Evolutionary conservation across 2,329 filamentous ascomycete genomes (phyloP), one percentile per base, ranked within the genome.

Genomic region (Claviceps paspali): DNA sequence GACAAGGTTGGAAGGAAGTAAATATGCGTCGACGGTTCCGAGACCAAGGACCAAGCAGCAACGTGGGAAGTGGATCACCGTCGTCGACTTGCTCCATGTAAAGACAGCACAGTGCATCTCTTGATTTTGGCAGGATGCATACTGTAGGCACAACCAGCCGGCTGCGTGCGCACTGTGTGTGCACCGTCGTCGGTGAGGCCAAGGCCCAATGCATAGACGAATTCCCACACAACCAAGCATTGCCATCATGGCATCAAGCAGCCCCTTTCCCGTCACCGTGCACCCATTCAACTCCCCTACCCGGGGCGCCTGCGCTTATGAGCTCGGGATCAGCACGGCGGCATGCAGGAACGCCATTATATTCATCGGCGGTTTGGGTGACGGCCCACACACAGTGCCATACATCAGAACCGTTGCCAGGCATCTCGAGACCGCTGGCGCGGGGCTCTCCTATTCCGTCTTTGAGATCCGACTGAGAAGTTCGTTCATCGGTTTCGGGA

Each of bases 351-450:
- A 82, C 55, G 76, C 74, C 3, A 55, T 85, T 38, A 55, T 85
- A 42, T 81, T 80, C 58, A 67, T 84, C 43, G 79, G 77, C 43
- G 81, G 81, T 26, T 68, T 86, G 12, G 68, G 68, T 27, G 81
- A 84, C 53, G 79, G 79, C 2, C 71, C 79, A 41, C 71, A 80
- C 43, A 76, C 74, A 0, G 67, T 80, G 7, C 59, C 65, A 1
- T 82, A 80, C 41, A 59, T 65, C 33, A 61, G 63, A 5, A 50
- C 53, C 2, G 55, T 76, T 38, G 65, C 69, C 11, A 51, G 55
- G 28, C 53, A 54, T 34, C 52, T 73, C 4, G 59, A 62, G 42
- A 41, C 54, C 5, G 43, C 54, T 6, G 40, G 40, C 7, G 42
- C 50, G 1, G 53, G 57, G 9, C 49, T 66, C 22, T 50, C 53